These are phyloP conservation scores for Aspergillus heteromorphus DNA, from an alignment of 495 filamentous ascomycete genomes.

Conservation along the genomic window DNA sequence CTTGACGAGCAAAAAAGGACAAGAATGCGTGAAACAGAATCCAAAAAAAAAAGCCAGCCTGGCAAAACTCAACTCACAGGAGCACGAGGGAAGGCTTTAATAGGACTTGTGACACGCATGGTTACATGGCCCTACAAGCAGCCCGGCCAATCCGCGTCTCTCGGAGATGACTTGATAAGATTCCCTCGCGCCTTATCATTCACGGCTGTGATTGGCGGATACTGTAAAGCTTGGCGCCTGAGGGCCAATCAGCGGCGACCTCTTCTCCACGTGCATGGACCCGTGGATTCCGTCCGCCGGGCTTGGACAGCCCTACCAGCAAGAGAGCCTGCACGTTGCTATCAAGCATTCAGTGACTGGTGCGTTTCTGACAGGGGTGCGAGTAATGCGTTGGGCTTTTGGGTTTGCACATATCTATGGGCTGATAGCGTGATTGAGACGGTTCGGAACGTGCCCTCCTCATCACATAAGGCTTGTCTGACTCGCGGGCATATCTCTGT, in stretches of 20 bases:
- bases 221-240: not conserved
- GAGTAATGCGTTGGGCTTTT: too few species aligned
- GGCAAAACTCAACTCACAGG: not conserved
- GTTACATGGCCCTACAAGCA: not conserved
- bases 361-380: not conserved
- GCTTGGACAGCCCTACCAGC: too few species aligned
- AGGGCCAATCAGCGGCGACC: not conserved
- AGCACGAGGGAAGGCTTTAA: not conserved
- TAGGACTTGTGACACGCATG: not conserved
- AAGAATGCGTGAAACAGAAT: not conserved
- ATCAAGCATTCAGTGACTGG: not conserved
- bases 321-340: not conserved
- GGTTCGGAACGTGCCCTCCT: too few species aligned
- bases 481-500: too few species aligned
- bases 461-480: not conserved
- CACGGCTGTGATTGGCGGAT: not conserved
- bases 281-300: not conserved
- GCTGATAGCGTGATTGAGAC: not conserved
- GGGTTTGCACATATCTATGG: not conserved
- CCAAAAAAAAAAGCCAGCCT: too few species aligned
- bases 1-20: too few species aligned
- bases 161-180: not conserved
- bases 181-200: not conserved
- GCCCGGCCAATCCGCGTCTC: not conserved
- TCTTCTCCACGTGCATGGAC: not conserved